A percentile compares a stretch with the other conserved stretches of the same genome.
Evolutionary conservation across 768 basidiomycete species (phyloP).

Genomic region (Tricholoma flavovirens): DNA sequence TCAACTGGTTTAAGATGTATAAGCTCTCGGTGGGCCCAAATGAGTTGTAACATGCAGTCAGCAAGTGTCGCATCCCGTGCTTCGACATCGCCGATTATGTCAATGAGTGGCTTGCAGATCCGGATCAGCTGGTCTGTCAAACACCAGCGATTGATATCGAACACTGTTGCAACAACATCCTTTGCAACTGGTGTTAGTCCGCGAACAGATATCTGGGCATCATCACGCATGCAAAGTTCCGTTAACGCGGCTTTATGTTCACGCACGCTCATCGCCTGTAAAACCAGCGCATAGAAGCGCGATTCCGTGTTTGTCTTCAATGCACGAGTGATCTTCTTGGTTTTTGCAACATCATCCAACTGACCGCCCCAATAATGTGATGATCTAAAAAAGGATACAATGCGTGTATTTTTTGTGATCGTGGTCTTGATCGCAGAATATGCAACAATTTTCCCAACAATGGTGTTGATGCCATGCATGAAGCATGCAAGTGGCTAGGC

Average conservation of each 20-base stretch:
- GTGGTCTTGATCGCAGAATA: slow-evolving; percentile 17
- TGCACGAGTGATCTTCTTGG: slow-evolving; percentile 8
- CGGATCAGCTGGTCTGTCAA: no score
- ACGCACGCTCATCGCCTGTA: not conserved
- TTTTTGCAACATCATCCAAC: slow-evolving; percentile 14
- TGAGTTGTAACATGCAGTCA: slow-evolving; percentile 31
- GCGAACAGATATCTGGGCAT: slow-evolving; percentile 15
- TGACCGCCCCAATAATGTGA: slow-evolving; percentile 33
- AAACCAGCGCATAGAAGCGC: no score
- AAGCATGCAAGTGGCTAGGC: slow-evolving; percentile 23
- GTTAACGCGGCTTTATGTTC: slow-evolving; percentile 5
- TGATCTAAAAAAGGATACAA: slow-evolving; percentile 22
- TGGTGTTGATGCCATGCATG: slow-evolving; percentile 25
- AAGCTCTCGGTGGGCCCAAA: slow-evolving; percentile 15
- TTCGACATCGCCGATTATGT: slow-evolving; percentile 24
- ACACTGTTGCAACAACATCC: no score
- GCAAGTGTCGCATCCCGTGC: slow-evolving; percentile 23
- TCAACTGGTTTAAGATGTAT: not conserved
- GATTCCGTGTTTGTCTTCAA: slow-evolving; percentile 10
- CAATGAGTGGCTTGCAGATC: no score
- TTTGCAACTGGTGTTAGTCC: no score
- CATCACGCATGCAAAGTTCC: slow-evolving; percentile 2
- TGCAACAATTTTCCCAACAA: slow-evolving; percentile 23
- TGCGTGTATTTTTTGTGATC: not conserved
- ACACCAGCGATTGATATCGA: no score